These are phyloP conservation scores for Zelopaecilomyces penicillatus DNA, from an alignment of 2,329 filamentous ascomycete species.

Conservation along the genomic window DNA sequence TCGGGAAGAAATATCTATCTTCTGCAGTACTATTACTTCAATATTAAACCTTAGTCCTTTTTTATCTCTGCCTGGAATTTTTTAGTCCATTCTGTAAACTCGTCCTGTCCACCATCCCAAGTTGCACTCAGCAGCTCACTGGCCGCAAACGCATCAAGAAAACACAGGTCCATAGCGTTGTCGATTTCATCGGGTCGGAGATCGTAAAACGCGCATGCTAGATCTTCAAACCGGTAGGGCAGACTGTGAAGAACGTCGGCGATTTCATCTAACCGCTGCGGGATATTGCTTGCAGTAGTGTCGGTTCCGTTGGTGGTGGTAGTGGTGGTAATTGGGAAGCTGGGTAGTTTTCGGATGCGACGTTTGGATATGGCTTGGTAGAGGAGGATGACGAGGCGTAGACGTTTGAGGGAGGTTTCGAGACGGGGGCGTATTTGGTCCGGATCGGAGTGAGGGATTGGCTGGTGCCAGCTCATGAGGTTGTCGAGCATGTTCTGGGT, in stretches of 20 bases:
- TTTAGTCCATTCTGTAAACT: conserved; percentile 69
- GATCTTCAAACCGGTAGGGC: conserved; percentile 60
- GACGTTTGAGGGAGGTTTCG: conserved; percentile 52
- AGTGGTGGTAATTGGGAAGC: conserved; percentile 26
- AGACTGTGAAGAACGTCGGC: conserved; percentile 49
- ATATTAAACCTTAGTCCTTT: conserved; percentile 19
- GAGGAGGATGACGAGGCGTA: conserved; percentile 60
- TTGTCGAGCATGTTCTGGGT: conserved; percentile 57
- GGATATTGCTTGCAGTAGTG: conserved; percentile 22
- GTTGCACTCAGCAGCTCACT: conserved; percentile 46
- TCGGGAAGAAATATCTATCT: no score
- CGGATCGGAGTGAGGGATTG: conserved; percentile 56
- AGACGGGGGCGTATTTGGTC: conserved; percentile 57
- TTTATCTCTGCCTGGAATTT: conserved; percentile 47
- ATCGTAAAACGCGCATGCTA: conserved; percentile 66
- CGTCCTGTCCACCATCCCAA: conserved; percentile 62
- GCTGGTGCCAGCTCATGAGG: conserved; percentile 53
- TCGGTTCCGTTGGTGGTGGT: conserved; percentile 18
- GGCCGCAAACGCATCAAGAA: conserved; percentile 48
- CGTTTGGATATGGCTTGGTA: conserved; percentile 64
- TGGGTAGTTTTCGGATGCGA: conserved; percentile 52
- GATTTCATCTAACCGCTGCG: conserved; percentile 45
- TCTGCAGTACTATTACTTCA: no score
- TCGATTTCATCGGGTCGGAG: conserved; percentile 53
- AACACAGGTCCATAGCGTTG: conserved; percentile 48